Evolutionary conservation across 1,284 basidiomycete genomes (phyloP).

Genomic region (Meripilus lineatus): DNA sequence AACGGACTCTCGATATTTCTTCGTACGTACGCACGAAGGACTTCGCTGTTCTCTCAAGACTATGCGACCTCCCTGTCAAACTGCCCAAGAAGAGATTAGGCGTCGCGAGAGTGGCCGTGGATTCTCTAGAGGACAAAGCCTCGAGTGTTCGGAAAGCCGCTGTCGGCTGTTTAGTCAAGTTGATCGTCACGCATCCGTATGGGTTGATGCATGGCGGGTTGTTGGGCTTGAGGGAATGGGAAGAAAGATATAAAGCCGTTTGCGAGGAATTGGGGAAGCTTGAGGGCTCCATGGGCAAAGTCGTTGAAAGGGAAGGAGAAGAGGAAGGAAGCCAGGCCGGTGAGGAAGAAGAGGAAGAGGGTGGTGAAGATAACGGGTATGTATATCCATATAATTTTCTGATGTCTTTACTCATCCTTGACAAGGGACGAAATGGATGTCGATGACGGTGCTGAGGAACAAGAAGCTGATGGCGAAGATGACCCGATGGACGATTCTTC

Average conservation of each 20-base stretch:
- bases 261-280: slow-evolving; percentile 58
- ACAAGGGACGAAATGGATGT: slow-evolving; percentile 59
- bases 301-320: slow-evolving; percentile 43
- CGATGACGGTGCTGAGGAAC: slow-evolving; percentile 32
- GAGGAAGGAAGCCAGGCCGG: slow-evolving; percentile 33
- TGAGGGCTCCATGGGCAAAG: slow-evolving; percentile 51
- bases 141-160: slow-evolving; percentile 85
- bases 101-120: slow-evolving; percentile 74
- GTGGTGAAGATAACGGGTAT: slow-evolving; percentile 9
- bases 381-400: too few relatives aligned
- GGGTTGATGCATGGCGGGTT: slow-evolving; percentile 82
- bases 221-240: slow-evolving; percentile 73
- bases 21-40: slow-evolving; percentile 92
- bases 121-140: slow-evolving; percentile 87
- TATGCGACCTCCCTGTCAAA: slow-evolving; percentile 72
- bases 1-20: slow-evolving; percentile 85
- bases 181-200: slow-evolving; percentile 90
- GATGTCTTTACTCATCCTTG: too few relatives aligned
- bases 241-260: slow-evolving; percentile 65
- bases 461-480: slow-evolving; percentile 23
- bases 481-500: slow-evolving; percentile 31
- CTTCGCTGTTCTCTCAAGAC: slow-evolving; percentile 69
- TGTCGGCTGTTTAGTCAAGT: slow-evolving; percentile 70
- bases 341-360: slow-evolving; percentile 24
- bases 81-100: slow-evolving; percentile 85